Percentiles rank a stretch among this genome's conserved stretches.
Conservation (phyloP, 345 rosid species). For the Rhodomyrtus tomentosa region DNA sequence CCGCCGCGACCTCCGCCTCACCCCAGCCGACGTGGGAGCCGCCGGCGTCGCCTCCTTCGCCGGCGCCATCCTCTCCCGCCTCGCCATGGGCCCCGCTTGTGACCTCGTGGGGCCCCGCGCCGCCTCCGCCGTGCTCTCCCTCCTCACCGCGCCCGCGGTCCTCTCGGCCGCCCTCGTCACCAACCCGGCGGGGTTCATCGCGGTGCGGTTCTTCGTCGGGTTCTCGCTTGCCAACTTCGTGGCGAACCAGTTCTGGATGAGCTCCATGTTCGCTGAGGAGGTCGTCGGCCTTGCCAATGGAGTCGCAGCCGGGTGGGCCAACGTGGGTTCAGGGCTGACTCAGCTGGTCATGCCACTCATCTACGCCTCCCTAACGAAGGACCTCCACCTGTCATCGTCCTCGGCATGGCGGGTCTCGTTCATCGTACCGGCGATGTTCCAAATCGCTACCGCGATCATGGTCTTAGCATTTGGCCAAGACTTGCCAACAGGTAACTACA, state of each 20-base stretch:
- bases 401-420: slow-evolving; percentile 61
- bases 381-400: slow-evolving; percentile 10
- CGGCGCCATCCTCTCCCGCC: slow-evolving; percentile 78
- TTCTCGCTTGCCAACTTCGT: slow-evolving; percentile 75
- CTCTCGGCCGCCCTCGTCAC: slow-evolving; percentile 38
- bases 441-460: slow-evolving; percentile 32
- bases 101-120: slow-evolving; percentile 61
- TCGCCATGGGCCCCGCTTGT: slow-evolving; percentile 77
- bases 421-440: slow-evolving; percentile 49
- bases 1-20: slow-evolving; percentile 45
- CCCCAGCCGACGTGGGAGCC: slow-evolving; percentile 29
- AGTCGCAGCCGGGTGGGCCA: slow-evolving; percentile 80
- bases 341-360: slow-evolving; percentile 70
- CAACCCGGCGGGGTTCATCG: slow-evolving; percentile 41
- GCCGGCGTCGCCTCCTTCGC: slow-evolving; percentile 69
- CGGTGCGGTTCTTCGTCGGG: slow-evolving; percentile 55
- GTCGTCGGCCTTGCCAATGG: slow-evolving; percentile 75
- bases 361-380: slow-evolving; percentile 12
- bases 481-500: slow-evolving; percentile 32
- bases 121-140: slow-evolving; percentile 58
- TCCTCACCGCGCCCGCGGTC: slow-evolving; percentile 52
- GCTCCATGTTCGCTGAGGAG: slow-evolving; percentile 63
- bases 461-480: slow-evolving; percentile 56
- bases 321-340: slow-evolving; percentile 55
- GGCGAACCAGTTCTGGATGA: slow-evolving; percentile 89